phyloP scores from a whole-genome alignment of 495 filamentous ascomycete species.

The Trichoderma reesei region DNA sequence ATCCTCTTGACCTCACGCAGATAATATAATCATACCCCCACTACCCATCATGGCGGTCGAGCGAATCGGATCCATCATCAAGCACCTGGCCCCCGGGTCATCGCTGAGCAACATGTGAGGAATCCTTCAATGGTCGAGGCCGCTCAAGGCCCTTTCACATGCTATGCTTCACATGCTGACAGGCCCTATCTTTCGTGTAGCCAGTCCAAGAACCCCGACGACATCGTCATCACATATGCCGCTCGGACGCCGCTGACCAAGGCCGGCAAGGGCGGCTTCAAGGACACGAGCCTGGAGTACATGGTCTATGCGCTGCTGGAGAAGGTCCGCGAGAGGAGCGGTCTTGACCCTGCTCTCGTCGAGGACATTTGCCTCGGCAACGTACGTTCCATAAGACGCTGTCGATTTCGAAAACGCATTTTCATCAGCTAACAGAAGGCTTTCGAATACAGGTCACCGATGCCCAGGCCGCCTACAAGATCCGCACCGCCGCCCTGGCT shows the following conservation, averaged over 20 bases:
- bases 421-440: neutral
- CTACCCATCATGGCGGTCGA: conserved; percentile 67
- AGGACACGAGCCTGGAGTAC: conserved; percentile 86
- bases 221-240: conserved; percentile 85
- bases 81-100: conserved; percentile 67
- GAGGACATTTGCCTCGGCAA: conserved; percentile 93
- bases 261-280: conserved; percentile 76
- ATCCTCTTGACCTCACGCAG: neutral
- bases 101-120: conserved; percentile 69
- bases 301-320: conserved; percentile 71
- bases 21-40: neutral
- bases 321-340: conserved; percentile 62
- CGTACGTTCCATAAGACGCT: conserved; percentile 40
- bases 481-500: conserved; percentile 77
- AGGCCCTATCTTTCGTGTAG: conserved; percentile 38
- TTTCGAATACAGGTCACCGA: conserved; percentile 69
- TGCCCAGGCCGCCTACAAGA: conserved; percentile 78
- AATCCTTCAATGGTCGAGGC: neutral
- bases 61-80: conserved; percentile 76
- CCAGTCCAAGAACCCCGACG: conserved; percentile 88
- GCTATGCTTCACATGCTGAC: conserved; percentile 8
- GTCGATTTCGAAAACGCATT: neutral
- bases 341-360: conserved; percentile 70
- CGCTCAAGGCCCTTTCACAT: neutral
- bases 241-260: conserved; percentile 73